Conservation (phyloP, 352 stramenopile species). For the Phytopythium litorale region DNA sequence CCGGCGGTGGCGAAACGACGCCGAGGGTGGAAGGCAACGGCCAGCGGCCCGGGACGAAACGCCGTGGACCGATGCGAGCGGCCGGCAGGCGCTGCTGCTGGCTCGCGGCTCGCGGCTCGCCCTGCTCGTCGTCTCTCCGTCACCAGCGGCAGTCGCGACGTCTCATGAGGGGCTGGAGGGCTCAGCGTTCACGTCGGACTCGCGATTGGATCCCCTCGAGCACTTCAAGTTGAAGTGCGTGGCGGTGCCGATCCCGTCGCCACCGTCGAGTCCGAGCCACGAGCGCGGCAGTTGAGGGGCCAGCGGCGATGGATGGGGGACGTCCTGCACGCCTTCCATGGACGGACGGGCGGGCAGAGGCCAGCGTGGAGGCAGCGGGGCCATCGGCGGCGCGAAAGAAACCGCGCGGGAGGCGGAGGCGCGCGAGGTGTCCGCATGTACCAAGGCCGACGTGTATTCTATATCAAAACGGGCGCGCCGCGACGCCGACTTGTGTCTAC, state of each 20-base stretch:
- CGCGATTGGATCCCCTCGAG: background rate
- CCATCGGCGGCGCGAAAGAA: no score
- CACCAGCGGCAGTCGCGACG: no score
- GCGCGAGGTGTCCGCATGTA: no score
- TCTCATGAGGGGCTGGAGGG: background rate
- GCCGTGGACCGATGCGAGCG: background rate
- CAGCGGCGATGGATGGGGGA: background rate
- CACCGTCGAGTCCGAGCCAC: background rate
- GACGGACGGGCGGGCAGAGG: background rate
- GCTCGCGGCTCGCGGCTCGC: no score
- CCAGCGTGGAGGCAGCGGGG: background rate
- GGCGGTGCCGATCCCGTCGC: no score
- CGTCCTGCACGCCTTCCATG: background rate
- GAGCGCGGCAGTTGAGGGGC: background rate
- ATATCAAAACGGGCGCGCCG: conserved; percentile 10
- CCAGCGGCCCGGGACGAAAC: background rate
- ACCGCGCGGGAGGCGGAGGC: background rate
- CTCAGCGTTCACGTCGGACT: background rate
- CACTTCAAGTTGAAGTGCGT: conserved; percentile 7
- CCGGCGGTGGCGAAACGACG: background rate
- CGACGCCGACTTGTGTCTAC: conserved; percentile 6
- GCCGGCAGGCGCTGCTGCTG: no score
- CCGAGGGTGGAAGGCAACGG: background rate
- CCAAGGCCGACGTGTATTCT: conserved; percentile 4
- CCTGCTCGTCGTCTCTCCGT: no score